Evolutionary conservation across 2,329 filamentous ascomycete genomes (phyloP), one percentile per base, ranked within the genome.

Genomic region (Lasiodiplodia gonubiensis): DNA sequence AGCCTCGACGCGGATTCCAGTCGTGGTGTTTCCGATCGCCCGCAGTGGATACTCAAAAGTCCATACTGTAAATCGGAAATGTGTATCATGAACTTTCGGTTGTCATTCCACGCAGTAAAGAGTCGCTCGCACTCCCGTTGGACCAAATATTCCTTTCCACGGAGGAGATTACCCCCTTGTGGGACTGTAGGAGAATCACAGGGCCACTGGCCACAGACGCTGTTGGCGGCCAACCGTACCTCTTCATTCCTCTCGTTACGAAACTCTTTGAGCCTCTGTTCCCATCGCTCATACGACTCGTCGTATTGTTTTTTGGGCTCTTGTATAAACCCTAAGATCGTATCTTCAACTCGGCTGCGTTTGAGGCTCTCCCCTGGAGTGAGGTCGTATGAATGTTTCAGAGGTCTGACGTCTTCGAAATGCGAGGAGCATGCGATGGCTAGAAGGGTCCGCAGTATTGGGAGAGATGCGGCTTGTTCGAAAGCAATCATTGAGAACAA

Each of bases 21-120:
- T 11, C 14, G 21, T n/a, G 33, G 61, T 7, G 23, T n/a, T 10
- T 53, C 16, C 1, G n/a, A 8, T 3, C 4, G 48, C 7, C 18
- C 48, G 3, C 18, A 18, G 10, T 33, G 2, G 14, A 30, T n/a
- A 7, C 30, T 53, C 3, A 18, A 33, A 5, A 52, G 49, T n/a
- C 30, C 6, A 3, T 46, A 35, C 48, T 64, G 49, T 2, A 64
- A 49, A 3, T 46, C 51, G 3, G 16, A 33, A 21, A 64, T 54
- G 23, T 64, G 37, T 33, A 53, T 6, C n/a, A 64, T 39, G 16
- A 53, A 64, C 33, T 54, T 53, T 16, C 48, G 49, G 4, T 64
- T 64, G 16, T 39, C n/a, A 23, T 64, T 53, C 61, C 61, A 64
- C 10, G 14, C 12, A 0, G 61, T 42, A 30, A 53, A 64, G 1